Base-by-base conservation (phyloP, 176 grass and related monocot genomes). In the Eragrostis nindensis region DNA sequence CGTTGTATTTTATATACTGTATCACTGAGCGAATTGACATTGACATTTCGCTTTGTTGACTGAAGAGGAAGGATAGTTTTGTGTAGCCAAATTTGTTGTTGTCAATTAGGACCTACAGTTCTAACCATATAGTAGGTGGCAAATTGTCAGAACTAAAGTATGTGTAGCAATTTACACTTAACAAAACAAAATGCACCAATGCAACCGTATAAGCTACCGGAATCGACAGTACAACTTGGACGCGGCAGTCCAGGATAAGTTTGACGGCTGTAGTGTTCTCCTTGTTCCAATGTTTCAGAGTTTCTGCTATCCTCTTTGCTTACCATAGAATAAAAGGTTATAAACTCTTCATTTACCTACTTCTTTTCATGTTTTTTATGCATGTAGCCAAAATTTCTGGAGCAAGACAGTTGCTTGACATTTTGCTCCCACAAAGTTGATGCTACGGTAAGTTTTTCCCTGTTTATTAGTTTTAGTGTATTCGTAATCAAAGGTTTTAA, bases 371-470 rank as follows among this genome's bases (percentile, higher is more conserved):
- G 83, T 56, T 79, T 80, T 40, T 87, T 82, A 50, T 73, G 32
- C 67, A 54, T 85, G 69, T 86, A 99, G 96, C 86, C 86, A 11
- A 95, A 95, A 68, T 88, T 90, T 84, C 43, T 91, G 79, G 90
- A 95, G 68, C 84, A 87, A 80, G 90, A 93, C 78, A 91, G 80
- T 83, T 91, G 86, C 76, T 83, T 99, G 68, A 84, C 90, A 70
- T 93, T 99, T 89, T 90, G 86, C 84, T 83, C 90, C 71, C 90
- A 88, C 32, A 93, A 90, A 77, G 80, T 86, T 61, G 96, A 95
- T 90, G 48, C 86, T 60, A 76, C 25, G 45, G 96, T 99, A 85
- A 91, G 86, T 78, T 70, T 30, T 68, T 48, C 66, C 11, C 11
- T 61, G 45, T 79, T 59, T 42, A 2, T 68, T 74, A 55, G 17